These are phyloP conservation scores for Coemansia sp. DNA, from an alignment of 192 early-diverging fungal genomes.

Conservation along the genomic window DNA sequence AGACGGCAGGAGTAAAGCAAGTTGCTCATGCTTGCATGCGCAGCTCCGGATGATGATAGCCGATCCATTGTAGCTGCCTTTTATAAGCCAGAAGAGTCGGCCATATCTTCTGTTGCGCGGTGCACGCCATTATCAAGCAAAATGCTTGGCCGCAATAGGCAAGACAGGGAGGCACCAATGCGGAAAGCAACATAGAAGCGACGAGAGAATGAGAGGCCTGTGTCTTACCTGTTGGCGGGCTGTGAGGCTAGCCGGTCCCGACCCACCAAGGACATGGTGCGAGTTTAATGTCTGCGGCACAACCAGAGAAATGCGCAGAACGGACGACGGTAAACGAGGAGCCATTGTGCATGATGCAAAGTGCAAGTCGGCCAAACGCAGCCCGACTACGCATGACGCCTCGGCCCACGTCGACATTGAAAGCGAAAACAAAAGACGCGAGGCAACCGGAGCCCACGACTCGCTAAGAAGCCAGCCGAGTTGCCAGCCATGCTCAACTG, in stretches of 20 bases:
- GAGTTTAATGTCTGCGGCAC: conserved; percentile 1
- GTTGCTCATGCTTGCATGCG: not conserved
- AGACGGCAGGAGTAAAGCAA: not conserved
- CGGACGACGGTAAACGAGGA: conserved; percentile 37
- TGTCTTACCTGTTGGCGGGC: conserved; percentile 41
- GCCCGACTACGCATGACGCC: conserved; percentile 13
- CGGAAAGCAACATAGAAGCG: not conserved
- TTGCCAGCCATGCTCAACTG: conserved; percentile 42
- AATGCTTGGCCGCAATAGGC: no score
- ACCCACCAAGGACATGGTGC: not conserved
- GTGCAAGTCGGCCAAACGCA: conserved; percentile 31
- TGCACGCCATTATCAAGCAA: no score
- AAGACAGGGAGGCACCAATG: no score
- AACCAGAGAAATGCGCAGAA: conserved; percentile 31
- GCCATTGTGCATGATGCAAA: conserved; percentile 49
- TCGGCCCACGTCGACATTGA: conserved; percentile 43
- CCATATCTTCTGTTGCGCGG: no score
- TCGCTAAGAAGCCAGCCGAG: conserved; percentile 26
- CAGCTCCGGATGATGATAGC: no score
- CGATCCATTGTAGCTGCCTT: no score
- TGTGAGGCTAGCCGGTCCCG: not conserved
- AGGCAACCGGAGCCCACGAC: conserved; percentile 17
- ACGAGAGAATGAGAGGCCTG: not conserved
- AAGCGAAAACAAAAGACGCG: conserved; percentile 40
- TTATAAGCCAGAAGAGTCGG: no score